phyloP scores from a whole-genome alignment of 805 yeast species.

The Vanderwaltozyma tropicalis region DNA sequence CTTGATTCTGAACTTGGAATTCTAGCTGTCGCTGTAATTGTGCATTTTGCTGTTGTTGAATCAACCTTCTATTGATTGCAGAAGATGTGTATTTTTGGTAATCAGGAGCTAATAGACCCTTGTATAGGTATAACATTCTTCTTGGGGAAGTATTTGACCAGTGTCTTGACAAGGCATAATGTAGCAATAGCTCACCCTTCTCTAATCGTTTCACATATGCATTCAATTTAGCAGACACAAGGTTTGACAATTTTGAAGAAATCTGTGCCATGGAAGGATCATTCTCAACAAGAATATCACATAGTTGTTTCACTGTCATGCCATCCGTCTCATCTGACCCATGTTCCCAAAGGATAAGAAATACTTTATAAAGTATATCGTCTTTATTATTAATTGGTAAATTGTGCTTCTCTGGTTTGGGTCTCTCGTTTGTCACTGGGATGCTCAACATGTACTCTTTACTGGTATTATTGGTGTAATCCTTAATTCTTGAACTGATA shows the following conservation, averaged over 20 bases:
- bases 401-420: conserved; percentile 55
- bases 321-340: conserved; percentile 58
- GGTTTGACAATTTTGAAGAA: conserved; percentile 69
- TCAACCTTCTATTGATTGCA: conserved; percentile 2
- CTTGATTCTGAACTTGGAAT: not conserved
- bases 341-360: conserved; percentile 54
- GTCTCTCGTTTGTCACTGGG: conserved; percentile 69
- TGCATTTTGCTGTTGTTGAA: conserved; percentile 1
- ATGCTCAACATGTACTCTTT: conserved; percentile 26
- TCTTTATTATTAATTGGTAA: conserved; percentile 39
- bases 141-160: conserved; percentile 89
- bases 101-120: conserved; percentile 65
- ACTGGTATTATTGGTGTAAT: conserved; percentile 2
- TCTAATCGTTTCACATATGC: conserved; percentile 83
- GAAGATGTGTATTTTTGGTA: conserved; percentile 53
- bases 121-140: conserved; percentile 78
- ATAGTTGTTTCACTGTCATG: conserved; percentile 82
- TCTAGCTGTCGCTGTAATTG: not conserved
- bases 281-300: conserved; percentile 59
- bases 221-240: conserved; percentile 72
- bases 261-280: conserved; percentile 78
- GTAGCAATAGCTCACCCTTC: conserved; percentile 63
- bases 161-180: conserved; percentile 70
- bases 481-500: conserved; percentile 1
- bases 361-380: conserved; percentile 65